phyloP scores from a whole-genome alignment of 805 yeast genomes.

The Yamadazyma laniorum region DNA sequence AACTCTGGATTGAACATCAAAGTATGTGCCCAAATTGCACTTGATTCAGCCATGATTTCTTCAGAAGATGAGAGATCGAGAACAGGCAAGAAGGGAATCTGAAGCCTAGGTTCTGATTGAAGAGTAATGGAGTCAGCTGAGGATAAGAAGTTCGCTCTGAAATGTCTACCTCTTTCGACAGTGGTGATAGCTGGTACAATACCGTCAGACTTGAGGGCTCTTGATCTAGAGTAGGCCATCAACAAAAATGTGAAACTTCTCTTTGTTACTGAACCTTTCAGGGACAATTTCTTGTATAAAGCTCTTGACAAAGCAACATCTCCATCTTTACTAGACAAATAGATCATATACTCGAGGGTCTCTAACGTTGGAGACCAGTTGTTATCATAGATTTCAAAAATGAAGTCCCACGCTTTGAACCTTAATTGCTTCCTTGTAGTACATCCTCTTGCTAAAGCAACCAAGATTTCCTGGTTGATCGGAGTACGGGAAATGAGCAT shows the following conservation, averaged over 20 bases:
- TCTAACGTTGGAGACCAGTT: conserved; percentile 43
- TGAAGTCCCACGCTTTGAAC: conserved; percentile 72
- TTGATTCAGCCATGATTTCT: conserved; percentile 66
- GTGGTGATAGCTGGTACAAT: conserved; percentile 32
- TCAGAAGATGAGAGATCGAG: conserved; percentile 34
- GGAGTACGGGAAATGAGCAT: conserved; percentile 40
- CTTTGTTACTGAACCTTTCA: conserved; percentile 26
- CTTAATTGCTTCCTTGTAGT: conserved; percentile 46
- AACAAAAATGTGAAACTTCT: conserved; percentile 46
- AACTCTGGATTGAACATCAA: conserved; percentile 42
- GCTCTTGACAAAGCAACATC: conserved; percentile 74
- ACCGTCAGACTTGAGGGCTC: conserved; percentile 15
- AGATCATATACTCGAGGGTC: conserved; percentile 66
- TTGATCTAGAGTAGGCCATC: conserved; percentile 46
- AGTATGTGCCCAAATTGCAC: conserved; percentile 69
- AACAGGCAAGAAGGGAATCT: conserved; percentile 72
- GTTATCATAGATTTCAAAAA: conserved; percentile 58
- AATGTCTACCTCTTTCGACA: conserved; percentile 45
- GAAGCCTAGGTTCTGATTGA: conserved; percentile 3
- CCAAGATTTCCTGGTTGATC: conserved; percentile 38
- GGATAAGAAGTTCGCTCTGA: conserved; percentile 47
- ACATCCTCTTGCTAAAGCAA: conserved; percentile 68
- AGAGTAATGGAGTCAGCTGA: conserved; percentile 19
- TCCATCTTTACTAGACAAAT: conserved; percentile 76
- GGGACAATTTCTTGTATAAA: conserved; percentile 47